These are phyloP conservation scores for Xerocomus brunneocitrinus DNA, from an alignment of 768 basidiomycete genomes.

Conservation along the genomic window DNA sequence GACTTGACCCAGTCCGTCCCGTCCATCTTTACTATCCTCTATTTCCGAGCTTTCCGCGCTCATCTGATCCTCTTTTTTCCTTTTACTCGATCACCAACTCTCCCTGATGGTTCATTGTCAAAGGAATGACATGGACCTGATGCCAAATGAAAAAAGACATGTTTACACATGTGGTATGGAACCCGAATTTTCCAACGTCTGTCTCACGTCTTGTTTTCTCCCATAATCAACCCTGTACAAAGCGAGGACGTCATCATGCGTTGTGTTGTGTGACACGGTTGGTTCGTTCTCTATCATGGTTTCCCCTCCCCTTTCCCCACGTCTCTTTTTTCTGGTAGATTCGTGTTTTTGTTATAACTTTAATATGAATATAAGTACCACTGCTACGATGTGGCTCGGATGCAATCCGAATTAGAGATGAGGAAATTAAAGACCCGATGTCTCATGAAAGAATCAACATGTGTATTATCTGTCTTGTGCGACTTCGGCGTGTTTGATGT, in stretches of 20 bases:
- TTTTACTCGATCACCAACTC: slow-evolving; percentile 13
- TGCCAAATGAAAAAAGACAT: slow-evolving; percentile 12
- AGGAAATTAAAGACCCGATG: too few species aligned
- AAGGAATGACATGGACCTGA: slow-evolving; percentile 3
- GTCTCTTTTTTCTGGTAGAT: neutral
- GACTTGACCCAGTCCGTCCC: slow-evolving; percentile 36
- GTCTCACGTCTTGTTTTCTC: slow-evolving; percentile 16
- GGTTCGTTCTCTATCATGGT: slow-evolving; percentile 21
- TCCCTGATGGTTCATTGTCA: slow-evolving; percentile 9
- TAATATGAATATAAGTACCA: slow-evolving; percentile 24
- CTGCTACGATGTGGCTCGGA: neutral
- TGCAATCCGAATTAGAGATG: neutral
- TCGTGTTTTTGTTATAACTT: slow-evolving; percentile 3
- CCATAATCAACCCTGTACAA: slow-evolving; percentile 20
- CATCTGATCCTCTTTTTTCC: slow-evolving; percentile 21
- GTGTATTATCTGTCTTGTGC: too few species aligned
- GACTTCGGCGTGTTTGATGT: neutral
- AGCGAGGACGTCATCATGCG: slow-evolving; percentile 11
- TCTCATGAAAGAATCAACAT: too few species aligned
- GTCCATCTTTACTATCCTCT: slow-evolving; percentile 29
- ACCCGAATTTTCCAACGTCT: slow-evolving; percentile 14
- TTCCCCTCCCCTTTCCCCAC: neutral
- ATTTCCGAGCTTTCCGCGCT: slow-evolving; percentile 19
- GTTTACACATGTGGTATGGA: slow-evolving; percentile 27
- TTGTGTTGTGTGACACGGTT: slow-evolving; percentile 29